These are phyloP conservation scores for Suhomyces prunicola DNA, from an alignment of 805 yeast species.

Conservation along the genomic window DNA sequence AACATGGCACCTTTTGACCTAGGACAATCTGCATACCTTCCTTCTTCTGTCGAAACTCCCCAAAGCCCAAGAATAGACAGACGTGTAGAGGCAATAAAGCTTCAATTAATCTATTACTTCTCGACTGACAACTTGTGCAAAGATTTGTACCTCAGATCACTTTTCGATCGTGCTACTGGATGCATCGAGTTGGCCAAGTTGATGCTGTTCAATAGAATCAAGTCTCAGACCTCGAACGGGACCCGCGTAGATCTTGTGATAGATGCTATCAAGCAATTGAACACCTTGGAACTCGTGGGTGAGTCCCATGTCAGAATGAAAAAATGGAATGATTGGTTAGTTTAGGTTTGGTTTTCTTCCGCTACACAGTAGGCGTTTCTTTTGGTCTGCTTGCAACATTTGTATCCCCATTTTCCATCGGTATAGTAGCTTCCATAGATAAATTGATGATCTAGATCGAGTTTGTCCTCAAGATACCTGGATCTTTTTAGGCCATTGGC, in stretches of 20 bases:
- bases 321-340: conserved; percentile 17
- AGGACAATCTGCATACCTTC: not conserved
- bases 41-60: not conserved
- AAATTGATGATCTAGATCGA: conserved; percentile 35
- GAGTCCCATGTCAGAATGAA: conserved; percentile 6
- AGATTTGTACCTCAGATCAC: conserved; percentile 17
- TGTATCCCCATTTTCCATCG: conserved; percentile 43
- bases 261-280: conserved; percentile 7
- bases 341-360: not conserved
- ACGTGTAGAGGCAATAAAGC: not conserved
- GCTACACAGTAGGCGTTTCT: conserved; percentile 29
- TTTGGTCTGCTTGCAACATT: conserved; percentile 36
- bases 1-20: not conserved
- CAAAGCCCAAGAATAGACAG: not conserved
- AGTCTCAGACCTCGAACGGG: conserved; percentile 13
- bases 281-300: conserved; percentile 13
- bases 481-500: conserved; percentile 15
- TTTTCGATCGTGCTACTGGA: conserved; percentile 16
- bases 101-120: conserved; percentile 20
- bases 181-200: conserved; percentile 13
- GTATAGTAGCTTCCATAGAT: conserved; percentile 46
- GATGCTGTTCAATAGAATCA: conserved; percentile 15
- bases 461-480: conserved; percentile 34
- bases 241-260: conserved; percentile 9
- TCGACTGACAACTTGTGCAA: conserved; percentile 21